These are phyloP conservation scores for Pilatotrama ljubarskyi DNA, from an alignment of 768 basidiomycete genomes.

Conservation along the genomic window DNA sequence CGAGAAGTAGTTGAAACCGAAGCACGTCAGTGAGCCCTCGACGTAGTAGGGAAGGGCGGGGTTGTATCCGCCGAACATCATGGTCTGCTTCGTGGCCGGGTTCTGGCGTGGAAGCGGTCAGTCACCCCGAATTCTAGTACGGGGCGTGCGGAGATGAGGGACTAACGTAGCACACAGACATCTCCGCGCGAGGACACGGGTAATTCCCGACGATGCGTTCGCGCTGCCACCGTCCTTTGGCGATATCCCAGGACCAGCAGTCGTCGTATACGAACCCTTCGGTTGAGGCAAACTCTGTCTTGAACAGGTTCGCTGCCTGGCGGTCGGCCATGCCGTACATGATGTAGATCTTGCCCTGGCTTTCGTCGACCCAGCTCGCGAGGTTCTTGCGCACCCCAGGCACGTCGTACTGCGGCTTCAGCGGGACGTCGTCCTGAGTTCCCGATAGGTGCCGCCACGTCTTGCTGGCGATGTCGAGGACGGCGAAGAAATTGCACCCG, in stretches of 20 bases:
- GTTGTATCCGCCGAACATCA: slow-evolving; percentile 44
- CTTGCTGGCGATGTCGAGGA: slow-evolving; percentile 36
- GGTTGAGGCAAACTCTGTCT: slow-evolving; percentile 28
- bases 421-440: slow-evolving; percentile 6
- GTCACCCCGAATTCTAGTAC: background rate
- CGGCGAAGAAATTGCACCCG: slow-evolving; percentile 41
- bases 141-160: background rate
- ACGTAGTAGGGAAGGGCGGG: slow-evolving; percentile 25
- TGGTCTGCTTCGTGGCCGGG: slow-evolving; percentile 34
- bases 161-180: slow-evolving; percentile 35
- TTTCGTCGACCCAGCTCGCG: slow-evolving; percentile 36
- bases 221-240: slow-evolving; percentile 31
- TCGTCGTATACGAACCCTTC: slow-evolving; percentile 33
- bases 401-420: slow-evolving; percentile 22
- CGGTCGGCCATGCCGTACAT: slow-evolving; percentile 40
- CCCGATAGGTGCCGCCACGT: slow-evolving; percentile 35
- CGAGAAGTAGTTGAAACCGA: slow-evolving; percentile 41
- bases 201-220: slow-evolving; percentile 37
- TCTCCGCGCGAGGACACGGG: slow-evolving; percentile 37
- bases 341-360: slow-evolving; percentile 34
- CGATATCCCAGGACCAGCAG: slow-evolving; percentile 40
- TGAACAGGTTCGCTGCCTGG: slow-evolving; percentile 27
- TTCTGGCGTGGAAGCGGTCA: slow-evolving; percentile 28
- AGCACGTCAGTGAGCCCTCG: slow-evolving; percentile 11
- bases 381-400: slow-evolving; percentile 40